Conservation (phyloP, 1,284 basidiomycete species). For the Puccinia polysora region DNA sequence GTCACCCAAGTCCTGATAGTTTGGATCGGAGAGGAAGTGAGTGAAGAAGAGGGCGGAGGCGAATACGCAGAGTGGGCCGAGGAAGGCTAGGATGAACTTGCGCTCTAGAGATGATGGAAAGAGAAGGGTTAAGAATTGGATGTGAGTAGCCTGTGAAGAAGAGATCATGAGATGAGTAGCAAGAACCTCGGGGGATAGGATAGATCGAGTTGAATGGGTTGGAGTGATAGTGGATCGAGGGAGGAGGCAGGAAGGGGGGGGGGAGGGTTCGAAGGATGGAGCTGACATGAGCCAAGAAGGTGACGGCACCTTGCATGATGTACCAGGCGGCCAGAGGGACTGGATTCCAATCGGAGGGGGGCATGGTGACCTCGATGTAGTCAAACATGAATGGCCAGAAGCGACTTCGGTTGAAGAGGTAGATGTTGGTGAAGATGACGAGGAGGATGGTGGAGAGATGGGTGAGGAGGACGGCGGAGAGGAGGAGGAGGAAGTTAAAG, state of each 20-base stretch:
- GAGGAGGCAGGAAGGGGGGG: constrained; percentile 3
- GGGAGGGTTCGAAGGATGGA: neutral
- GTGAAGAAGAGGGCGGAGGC: constrained; percentile 66
- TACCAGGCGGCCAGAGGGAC: constrained; percentile 75
- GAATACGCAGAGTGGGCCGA: constrained; percentile 52
- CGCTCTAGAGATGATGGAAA: constrained; percentile 91
- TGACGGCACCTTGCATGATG: constrained; percentile 34
- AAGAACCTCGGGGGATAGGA: neutral
- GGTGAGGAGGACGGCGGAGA: constrained; percentile 73
- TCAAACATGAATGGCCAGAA: constrained; percentile 91
- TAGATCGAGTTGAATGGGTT: neutral
- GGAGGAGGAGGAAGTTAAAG: constrained; percentile 82
- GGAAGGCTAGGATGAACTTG: constrained; percentile 75
- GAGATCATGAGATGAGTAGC: constrained; percentile 25
- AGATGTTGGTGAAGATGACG: constrained; percentile 66
- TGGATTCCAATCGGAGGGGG: constrained; percentile 65
- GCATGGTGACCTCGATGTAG: constrained; percentile 70
- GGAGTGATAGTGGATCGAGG: neutral
- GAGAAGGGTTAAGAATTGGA: constrained; percentile 92
- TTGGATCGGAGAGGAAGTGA: constrained; percentile 60
- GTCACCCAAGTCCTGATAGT: constrained; percentile 63
- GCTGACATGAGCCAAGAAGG: constrained; percentile 44
- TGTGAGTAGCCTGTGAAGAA: constrained; percentile 75
- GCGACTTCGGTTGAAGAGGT: constrained; percentile 63
- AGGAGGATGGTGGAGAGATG: constrained; percentile 72